Conservation (phyloP, 306 rosid species). For the Cicer yamashitae region DNA sequence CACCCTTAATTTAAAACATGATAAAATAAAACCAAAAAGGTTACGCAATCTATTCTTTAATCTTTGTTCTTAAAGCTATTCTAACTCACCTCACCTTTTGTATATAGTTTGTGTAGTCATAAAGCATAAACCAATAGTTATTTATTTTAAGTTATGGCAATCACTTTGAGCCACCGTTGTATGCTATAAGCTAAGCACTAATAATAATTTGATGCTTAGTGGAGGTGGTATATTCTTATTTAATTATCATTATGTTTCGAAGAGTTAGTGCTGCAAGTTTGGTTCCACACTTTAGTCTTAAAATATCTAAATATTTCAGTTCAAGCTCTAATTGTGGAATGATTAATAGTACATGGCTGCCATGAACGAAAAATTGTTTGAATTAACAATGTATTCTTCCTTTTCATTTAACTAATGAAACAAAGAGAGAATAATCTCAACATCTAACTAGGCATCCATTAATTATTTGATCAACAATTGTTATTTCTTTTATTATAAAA, state of each 20-base stretch:
- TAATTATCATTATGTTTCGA: slow-evolving; percentile 49
- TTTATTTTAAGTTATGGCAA: slow-evolving; percentile 45
- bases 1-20: slow-evolving; percentile 32
- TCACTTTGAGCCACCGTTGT: slow-evolving; percentile 45
- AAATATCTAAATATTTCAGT: slow-evolving; percentile 34
- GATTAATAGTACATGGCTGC: slow-evolving; percentile 29
- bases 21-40: slow-evolving; percentile 37
- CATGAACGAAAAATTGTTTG: slow-evolving; percentile 30
- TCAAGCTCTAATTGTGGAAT: slow-evolving; percentile 39
- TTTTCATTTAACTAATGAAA: slow-evolving; percentile 18
- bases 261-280: slow-evolving; percentile 54
- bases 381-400: slow-evolving; percentile 15
- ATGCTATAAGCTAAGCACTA: slow-evolving; percentile 53
- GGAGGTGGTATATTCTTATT: slow-evolving; percentile 48
- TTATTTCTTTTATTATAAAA: too few relatives aligned
- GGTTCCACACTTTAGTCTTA: slow-evolving; percentile 38
- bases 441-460: slow-evolving; percentile 21
- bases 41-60: slow-evolving; percentile 49
- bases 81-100: slow-evolving; percentile 24
- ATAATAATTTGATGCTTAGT: slow-evolving; percentile 55
- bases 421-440: slow-evolving; percentile 7
- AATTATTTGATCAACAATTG: slow-evolving; percentile 1
- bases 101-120: slow-evolving; percentile 45
- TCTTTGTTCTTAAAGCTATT: slow-evolving; percentile 41
- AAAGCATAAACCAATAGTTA: slow-evolving; percentile 51